Evolutionary conservation across 179 eudicot species (phyloP), one percentile per base, ranked within the genome.

Genomic region (Carnegiea gigantea): DNA sequence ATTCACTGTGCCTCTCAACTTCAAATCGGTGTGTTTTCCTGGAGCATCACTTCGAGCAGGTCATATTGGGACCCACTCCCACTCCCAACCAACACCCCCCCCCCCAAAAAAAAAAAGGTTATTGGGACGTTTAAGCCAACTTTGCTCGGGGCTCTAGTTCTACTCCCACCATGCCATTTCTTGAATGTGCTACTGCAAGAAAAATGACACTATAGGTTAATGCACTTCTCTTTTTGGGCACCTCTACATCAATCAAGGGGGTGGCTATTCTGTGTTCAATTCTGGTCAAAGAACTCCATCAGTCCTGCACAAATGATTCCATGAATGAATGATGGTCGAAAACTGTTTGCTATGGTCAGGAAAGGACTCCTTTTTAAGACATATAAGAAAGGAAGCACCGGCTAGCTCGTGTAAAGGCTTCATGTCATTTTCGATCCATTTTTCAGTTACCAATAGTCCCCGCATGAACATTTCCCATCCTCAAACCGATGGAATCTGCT

Each of bases 381-480:
- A 3, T 21, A 30, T 11, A 46, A 26, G n/a, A 74, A 64, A 30
- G 60, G 46, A 72, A 74, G 53, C 9, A 46, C 13, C 64, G 30
- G 24, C 75, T 48, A 18, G 74, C 79, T 64, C 30, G 20, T 60
- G 75, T 76, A 14, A 70, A 62, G 4, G 54, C 53, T 75, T 75
- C 17, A 46, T 67, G 64, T 49, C n/a, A 65, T 36, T 30, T 62
- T 75, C 49, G 54, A 9, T 40, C 14, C 23, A 67, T 7, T n/a
- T 26, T 43, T 10, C 36, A 80, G 77, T 92, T 87, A 95, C 98
- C 98, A 95, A 54, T 92, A 93, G 79, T 95, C 98, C 62, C 94
- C 91, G 81, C 98, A 95, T 12, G 97, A 90, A 82, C 98, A 95
- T 77, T 80, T 87, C 57, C 98, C 98, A 80, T 89, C 89, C 80